Conservation (phyloP, 805 yeast genomes). For the Sugiyamaella americana region DNA sequence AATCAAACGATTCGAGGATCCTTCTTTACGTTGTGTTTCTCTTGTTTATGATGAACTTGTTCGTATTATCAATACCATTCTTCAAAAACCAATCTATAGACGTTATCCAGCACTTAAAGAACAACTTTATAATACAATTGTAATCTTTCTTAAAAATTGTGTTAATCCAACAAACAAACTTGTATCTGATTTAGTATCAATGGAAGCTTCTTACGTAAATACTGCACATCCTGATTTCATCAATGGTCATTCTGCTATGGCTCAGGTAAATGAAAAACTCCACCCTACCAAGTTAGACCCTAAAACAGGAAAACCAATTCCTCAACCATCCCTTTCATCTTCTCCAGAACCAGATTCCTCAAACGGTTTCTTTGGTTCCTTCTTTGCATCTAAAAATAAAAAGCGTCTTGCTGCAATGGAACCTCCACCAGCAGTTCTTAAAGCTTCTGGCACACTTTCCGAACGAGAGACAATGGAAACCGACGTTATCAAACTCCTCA, state of each 20-base stretch:
- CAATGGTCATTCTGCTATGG: conserved; percentile 93
- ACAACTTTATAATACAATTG: conserved; percentile 70
- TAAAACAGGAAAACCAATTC: conserved; percentile 79
- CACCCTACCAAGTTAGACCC: conserved; percentile 80
- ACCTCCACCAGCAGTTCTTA: conserved; percentile 91
- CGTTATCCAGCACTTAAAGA: conserved; percentile 91
- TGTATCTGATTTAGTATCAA: conserved; percentile 70
- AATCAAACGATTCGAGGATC: conserved; percentile 91
- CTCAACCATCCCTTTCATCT: conserved; percentile 22
- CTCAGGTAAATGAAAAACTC: conserved; percentile 80
- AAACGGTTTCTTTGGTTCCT: conserved; percentile 90
- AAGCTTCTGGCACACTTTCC: conserved; percentile 87
- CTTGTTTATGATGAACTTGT: conserved; percentile 92
- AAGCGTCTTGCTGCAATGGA: conserved; percentile 93
- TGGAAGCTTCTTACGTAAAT: conserved; percentile 92
- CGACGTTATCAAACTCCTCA: conserved; percentile 89
- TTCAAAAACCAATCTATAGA: conserved; percentile 72
- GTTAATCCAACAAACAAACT: conserved; percentile 80
- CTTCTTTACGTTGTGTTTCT: conserved; percentile 79
- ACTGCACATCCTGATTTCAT: conserved; percentile 97
- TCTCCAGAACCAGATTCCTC: conserved; percentile 38
- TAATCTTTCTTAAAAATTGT: conserved; percentile 72
- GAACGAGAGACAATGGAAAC: conserved; percentile 97
- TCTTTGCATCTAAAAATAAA: conserved; percentile 86
- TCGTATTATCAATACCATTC: conserved; percentile 77